Percentiles rank a stretch among this genome's conserved stretches.
phyloP scores from a whole-genome alignment of 116 monocot species.

The Phalaenopsis hybrid region DNA sequence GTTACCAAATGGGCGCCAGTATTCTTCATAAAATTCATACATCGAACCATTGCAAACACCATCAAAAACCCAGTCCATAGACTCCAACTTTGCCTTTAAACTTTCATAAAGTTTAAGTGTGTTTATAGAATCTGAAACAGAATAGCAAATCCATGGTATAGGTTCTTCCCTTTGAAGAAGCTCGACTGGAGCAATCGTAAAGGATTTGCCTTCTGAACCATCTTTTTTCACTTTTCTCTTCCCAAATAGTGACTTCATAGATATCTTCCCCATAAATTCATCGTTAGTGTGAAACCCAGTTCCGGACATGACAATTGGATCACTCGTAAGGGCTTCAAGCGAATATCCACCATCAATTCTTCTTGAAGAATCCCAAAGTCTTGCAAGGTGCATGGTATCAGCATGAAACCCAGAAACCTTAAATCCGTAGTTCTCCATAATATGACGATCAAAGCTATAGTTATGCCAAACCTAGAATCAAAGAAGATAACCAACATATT shows the following conservation, averaged over 20 bases:
- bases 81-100: conserved; percentile 57
- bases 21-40: conserved; percentile 88
- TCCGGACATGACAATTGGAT: conserved; percentile 40
- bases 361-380: conserved; percentile 91
- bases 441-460: conserved; percentile 93
- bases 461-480: conserved; percentile 91
- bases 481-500: not conserved
- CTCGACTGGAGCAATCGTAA: conserved; percentile 65
- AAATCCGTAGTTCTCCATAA: conserved; percentile 78
- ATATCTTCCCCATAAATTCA: conserved; percentile 66
- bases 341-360: conserved; percentile 85
- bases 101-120: conserved; percentile 63
- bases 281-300: conserved; percentile 9
- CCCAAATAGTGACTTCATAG: conserved; percentile 89
- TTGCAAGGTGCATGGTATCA: conserved; percentile 98
- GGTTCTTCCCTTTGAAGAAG: conserved; percentile 72
- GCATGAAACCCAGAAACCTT: conserved; percentile 91
- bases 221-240: conserved; percentile 89
- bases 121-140: conserved; percentile 77
- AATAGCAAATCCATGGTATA: conserved; percentile 81
- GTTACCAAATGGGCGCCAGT: conserved; percentile 84
- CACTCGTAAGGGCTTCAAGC: conserved; percentile 80
- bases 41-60: conserved; percentile 40
- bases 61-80: conserved; percentile 47
- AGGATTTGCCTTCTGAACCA: conserved; percentile 65